A percentile compares a stretch with the other conserved stretches of the same genome.
These are phyloP conservation scores for Pholiota microspora DNA, from an alignment of 768 basidiomycete species.

Conservation along the genomic window DNA sequence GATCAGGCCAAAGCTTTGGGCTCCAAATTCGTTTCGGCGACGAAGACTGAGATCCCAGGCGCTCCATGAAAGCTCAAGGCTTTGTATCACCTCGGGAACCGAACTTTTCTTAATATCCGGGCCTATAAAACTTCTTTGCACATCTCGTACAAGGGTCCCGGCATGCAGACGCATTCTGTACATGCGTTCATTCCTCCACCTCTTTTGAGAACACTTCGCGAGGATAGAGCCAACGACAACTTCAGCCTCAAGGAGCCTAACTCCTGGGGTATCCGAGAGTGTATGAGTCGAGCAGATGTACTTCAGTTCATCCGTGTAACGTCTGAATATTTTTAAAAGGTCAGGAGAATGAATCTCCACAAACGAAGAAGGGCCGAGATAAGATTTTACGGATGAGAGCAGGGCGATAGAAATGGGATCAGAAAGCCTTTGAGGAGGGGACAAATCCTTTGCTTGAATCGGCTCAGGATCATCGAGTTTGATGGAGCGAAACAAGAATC, in stretches of 20 bases:
- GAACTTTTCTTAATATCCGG: constrained; percentile 23
- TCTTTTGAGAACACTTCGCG: constrained; percentile 61
- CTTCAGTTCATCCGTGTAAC: constrained; percentile 62
- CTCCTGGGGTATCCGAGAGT: constrained; percentile 53
- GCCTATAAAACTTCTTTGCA: constrained; percentile 38
- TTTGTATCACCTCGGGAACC: constrained; percentile 29
- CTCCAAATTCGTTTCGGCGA: constrained; percentile 41
- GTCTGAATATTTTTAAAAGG: constrained; percentile 39
- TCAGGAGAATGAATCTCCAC: constrained; percentile 23
- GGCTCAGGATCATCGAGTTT: constrained; percentile 25
- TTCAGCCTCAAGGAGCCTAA: constrained; percentile 67
- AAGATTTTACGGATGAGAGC: constrained; percentile 25
- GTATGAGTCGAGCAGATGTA: constrained; percentile 73
- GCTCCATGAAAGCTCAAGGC: constrained; percentile 56
- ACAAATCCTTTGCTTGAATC: constrained; percentile 13
- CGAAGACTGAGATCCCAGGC: constrained; percentile 60
- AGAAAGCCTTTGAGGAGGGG: constrained; percentile 10
- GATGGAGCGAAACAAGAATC: constrained; percentile 67
- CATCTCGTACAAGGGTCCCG: constrained; percentile 47
- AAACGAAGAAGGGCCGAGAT: constrained; percentile 26
- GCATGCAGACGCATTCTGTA: constrained; percentile 64
- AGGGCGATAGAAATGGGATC: constrained; percentile 41
- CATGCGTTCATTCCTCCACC: constrained; percentile 57
- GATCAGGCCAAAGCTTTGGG: constrained; percentile 68
- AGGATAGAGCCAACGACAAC: constrained; percentile 74